Evolutionary conservation across 768 basidiomycete species (phyloP), one percentile per base, ranked within the genome.

Genomic region (Paxillus involutus): DNA sequence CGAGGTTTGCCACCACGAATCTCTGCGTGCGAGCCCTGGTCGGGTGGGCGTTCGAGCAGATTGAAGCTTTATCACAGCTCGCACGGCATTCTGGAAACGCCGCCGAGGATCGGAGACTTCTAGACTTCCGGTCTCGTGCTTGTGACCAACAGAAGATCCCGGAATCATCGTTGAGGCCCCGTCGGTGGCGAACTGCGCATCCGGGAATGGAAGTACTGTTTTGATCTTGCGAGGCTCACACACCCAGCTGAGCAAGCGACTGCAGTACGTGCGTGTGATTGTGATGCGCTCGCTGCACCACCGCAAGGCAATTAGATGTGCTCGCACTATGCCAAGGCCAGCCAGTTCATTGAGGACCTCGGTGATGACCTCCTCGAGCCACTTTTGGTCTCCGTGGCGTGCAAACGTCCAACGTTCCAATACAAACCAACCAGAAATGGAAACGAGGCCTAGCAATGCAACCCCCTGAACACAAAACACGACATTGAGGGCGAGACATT

Each of bases 361-460:
- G 48, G 47, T 52, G 61, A 58, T 67, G 51, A 77, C 69, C 56
- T 76, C 77, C 39, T 66, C 70, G 3, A 80, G 73, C 79, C 79
- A 80, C 41, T 73, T 75, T 50, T 75, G 70, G 6, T 80, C 79
- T 26, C 71, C 73, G 56, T 79, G 75, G 13, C 60, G 69, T 13
- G 66, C 64, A 60, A 73, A 82, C 26, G 73, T 64, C 73, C 73
- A 77, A 13, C 80, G 76, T 49, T 81, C 80, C 9, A 77, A 71
- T 7, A 73, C 68, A 62, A 82, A 81, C 80, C 80, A 81, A 12
- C 71, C 63, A 0, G 80, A 81, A 44, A 81, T 81, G 26, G 78
- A 80, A 16, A 74, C 63, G 24, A 76, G 69, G 35, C 75, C 75
- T 21, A 68, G 69, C 12, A 73, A 71, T 32, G 73, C 67, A 42